Evolutionary conservation across 176 grass and related monocot species (phyloP).

Genomic region (Oryza meyeriana): DNA sequence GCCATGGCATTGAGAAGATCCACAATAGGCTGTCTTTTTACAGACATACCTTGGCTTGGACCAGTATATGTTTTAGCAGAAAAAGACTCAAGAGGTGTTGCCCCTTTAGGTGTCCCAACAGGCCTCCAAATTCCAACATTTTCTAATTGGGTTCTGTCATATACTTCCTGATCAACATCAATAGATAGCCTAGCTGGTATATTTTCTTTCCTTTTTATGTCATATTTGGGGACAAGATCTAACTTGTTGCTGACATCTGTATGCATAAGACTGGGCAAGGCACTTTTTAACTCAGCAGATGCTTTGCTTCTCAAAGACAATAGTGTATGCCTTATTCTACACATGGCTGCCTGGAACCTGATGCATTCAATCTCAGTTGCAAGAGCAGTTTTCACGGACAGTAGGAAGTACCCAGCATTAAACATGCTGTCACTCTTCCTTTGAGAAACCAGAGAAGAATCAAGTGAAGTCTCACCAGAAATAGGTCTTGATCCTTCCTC

Average conservation of each 20-base stretch:
- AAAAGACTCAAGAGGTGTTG: conserved; percentile 60
- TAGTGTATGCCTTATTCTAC: conserved; percentile 78
- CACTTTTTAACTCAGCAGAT: conserved; percentile 44
- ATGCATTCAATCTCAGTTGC: conserved; percentile 91
- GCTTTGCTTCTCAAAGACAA: conserved; percentile 72
- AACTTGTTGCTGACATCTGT: conserved; percentile 46
- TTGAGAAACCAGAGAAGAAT: conserved; percentile 42
- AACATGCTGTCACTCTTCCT: conserved; percentile 73
- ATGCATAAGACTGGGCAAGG: conserved; percentile 40
- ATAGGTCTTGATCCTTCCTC: conserved; percentile 46
- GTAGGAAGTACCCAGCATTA: conserved; percentile 57
- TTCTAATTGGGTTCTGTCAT: conserved; percentile 57
- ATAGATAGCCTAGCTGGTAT: conserved; percentile 71
- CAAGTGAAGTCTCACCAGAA: conserved; percentile 56
- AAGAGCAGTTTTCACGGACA: conserved; percentile 79
- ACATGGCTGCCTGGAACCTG: conserved; percentile 91
- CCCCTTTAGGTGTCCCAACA: conserved; percentile 61
- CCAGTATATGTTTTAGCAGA: conserved; percentile 48
- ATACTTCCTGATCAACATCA: conserved; percentile 79
- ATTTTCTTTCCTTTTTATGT: conserved; percentile 80
- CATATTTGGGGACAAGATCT: conserved; percentile 43
- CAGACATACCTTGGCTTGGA: conserved; percentile 39
- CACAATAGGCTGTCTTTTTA: conserved; percentile 65
- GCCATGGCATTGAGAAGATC: conserved; percentile 89
- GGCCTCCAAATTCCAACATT: conserved; percentile 85